Percentiles rank a stretch among this genome's conserved stretches.
Conservation (phyloP, 108 stramenopile species). For the Stephanodiscus minutulus region DNA sequence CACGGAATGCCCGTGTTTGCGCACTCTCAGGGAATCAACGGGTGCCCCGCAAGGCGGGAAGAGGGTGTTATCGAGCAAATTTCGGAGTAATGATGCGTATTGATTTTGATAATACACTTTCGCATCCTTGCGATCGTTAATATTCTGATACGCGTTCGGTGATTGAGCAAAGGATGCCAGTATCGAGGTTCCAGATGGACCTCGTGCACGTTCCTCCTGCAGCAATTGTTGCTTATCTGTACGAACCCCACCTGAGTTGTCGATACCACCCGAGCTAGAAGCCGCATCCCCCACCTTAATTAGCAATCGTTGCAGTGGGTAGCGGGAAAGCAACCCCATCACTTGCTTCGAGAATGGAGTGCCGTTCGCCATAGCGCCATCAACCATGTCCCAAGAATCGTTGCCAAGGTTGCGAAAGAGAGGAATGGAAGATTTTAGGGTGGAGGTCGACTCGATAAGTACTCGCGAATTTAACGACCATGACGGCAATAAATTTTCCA, state of each 20-base stretch:
- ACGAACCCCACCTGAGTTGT: not conserved
- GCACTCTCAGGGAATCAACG: conserved; percentile 43
- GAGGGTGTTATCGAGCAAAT: conserved; percentile 36
- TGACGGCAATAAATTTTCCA: conserved; percentile 1
- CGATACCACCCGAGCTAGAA: conserved; percentile 14
- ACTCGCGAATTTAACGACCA: conserved; percentile 37
- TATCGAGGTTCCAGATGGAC: conserved; percentile 32
- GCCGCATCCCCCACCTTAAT: conserved; percentile 37
- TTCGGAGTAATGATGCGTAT: conserved; percentile 41
- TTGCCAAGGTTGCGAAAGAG: conserved; percentile 15
- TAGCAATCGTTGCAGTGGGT: conserved; percentile 30
- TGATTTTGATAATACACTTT: conserved; percentile 20
- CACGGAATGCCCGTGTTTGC: conserved; percentile 46
- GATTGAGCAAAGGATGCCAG: conserved; percentile 18
- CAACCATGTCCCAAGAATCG: not conserved
- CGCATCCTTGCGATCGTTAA: not conserved
- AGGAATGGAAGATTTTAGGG: conserved; percentile 29
- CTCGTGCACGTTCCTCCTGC: conserved; percentile 22
- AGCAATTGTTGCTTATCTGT: conserved; percentile 17
- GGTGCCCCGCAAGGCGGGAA: conserved; percentile 48
- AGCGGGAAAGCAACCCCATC: conserved; percentile 24
- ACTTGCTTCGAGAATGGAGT: conserved; percentile 44
- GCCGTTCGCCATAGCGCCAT: conserved; percentile 10
- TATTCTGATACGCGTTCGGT: not conserved
- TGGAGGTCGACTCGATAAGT: conserved; percentile 40